Evolutionary conservation across 2,329 filamentous ascomycete species (phyloP).

Genomic region (Escovopsis sp.): DNA sequence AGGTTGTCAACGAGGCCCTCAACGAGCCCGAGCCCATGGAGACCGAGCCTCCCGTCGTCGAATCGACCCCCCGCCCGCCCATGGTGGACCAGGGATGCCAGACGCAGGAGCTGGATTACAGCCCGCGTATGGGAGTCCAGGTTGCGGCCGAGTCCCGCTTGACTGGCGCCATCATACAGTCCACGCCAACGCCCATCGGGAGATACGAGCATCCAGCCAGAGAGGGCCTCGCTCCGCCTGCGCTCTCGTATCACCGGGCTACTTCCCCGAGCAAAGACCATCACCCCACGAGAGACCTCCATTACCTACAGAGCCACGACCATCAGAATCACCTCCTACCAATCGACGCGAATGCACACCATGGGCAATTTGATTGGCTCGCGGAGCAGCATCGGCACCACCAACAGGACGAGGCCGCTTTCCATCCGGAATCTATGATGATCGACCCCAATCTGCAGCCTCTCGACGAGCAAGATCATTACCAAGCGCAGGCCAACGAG

Average conservation of each 20-base stretch:
- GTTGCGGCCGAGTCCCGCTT: constrained; percentile 14
- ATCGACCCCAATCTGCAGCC: constrained; percentile 9
- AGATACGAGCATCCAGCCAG: background rate
- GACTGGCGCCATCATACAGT: constrained; percentile 2
- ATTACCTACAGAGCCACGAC: too few relatives aligned
- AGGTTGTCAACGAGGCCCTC: too few relatives aligned
- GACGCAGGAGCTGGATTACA: constrained; percentile 17
- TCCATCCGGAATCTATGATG: background rate
- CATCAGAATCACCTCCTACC: background rate
- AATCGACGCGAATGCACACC: background rate
- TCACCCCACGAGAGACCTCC: too few relatives aligned
- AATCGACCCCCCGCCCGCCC: constrained; percentile 10
- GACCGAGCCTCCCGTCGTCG: background rate
- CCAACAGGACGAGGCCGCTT: too few relatives aligned
- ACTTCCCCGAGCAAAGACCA: constrained; percentile 7
- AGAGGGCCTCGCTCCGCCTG: constrained; percentile 1
- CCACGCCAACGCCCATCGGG: constrained; percentile 6
- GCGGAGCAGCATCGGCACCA: too few relatives aligned
- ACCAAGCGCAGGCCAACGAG: background rate
- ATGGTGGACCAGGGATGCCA: constrained; percentile 25
- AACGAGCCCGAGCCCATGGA: background rate
- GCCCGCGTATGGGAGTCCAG: constrained; percentile 14
- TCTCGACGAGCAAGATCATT: constrained; percentile 1
- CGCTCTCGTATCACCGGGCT: constrained; percentile 11
- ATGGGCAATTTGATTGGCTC: constrained; percentile 1